These are phyloP conservation scores for Martensiomyces pterosporus DNA, from an alignment of 192 early-diverging fungal species.

Conservation along the genomic window DNA sequence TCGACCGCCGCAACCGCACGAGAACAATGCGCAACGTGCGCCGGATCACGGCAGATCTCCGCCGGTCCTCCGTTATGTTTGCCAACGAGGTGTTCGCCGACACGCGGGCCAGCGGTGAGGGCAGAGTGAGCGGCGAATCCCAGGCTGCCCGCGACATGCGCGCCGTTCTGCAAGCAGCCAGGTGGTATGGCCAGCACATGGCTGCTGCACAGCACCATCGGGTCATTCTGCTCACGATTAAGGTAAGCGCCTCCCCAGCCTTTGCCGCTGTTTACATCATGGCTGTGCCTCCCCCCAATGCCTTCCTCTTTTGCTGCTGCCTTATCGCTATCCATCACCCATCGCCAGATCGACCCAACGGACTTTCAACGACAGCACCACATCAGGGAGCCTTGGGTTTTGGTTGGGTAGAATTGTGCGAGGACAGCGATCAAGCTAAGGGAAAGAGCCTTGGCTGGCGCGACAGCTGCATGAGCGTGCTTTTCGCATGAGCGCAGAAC, in stretches of 20 bases:
- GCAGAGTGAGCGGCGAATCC: constrained; percentile 34
- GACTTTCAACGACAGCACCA: too few relatives aligned
- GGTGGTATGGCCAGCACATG: constrained; percentile 61
- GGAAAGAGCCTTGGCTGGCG: neutral
- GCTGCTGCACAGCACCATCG: constrained; percentile 25
- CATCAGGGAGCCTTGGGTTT: too few relatives aligned
- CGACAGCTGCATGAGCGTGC: too few relatives aligned
- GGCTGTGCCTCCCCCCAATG: too few relatives aligned
- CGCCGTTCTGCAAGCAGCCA: constrained; percentile 51
- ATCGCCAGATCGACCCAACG: too few relatives aligned
- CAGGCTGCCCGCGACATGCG: constrained; percentile 51
- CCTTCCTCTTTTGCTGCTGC: constrained; percentile 8
- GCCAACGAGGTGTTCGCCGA: constrained; percentile 63
- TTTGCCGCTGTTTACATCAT: too few relatives aligned
- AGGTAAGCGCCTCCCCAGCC: too few relatives aligned
- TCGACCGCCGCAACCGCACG: constrained; percentile 60
- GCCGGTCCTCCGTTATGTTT: constrained; percentile 59
- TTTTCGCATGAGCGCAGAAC: too few relatives aligned
- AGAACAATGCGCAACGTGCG: constrained; percentile 60
- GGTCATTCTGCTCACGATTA: constrained; percentile 20
- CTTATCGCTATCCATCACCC: too few relatives aligned
- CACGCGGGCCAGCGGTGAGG: constrained; percentile 35
- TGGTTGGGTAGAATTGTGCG: neutral
- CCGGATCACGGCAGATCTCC: constrained; percentile 54
- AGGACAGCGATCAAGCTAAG: neutral